A percentile compares a stretch with the other conserved stretches of the same genome.
phyloP scores from a whole-genome alignment of 1,284 basidiomycete genomes.

The Puccinia sorghi region DNA sequence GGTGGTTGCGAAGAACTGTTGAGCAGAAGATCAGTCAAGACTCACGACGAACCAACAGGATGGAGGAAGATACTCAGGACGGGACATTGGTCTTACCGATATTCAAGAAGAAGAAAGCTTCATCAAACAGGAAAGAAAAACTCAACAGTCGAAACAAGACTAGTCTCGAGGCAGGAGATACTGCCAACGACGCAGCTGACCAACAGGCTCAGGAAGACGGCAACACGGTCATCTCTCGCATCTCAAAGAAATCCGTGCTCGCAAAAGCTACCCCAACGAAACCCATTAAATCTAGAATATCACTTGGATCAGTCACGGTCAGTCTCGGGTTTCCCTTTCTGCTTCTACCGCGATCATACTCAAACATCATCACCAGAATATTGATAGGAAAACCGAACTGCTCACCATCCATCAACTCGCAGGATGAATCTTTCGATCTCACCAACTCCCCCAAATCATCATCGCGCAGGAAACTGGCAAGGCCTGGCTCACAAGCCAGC shows the following conservation, averaged over 20 bases:
- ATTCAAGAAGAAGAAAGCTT: constrained; percentile 30
- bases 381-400: constrained; percentile 14
- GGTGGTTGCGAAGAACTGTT: too few relatives aligned
- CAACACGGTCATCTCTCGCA: constrained; percentile 28
- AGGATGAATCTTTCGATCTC: constrained; percentile 21
- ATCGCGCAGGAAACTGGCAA: constrained; percentile 35
- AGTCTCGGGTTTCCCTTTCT: constrained; percentile 1
- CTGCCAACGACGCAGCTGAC: not conserved
- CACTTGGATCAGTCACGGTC: constrained; percentile 20
- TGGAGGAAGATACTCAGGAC: constrained; percentile 14
- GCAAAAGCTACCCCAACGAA: constrained; percentile 2
- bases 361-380: not conserved
- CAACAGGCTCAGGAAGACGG: not conserved
- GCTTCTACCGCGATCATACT: not conserved
- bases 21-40: not conserved
- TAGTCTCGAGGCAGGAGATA: not conserved
- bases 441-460: not conserved
- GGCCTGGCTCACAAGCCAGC: constrained; percentile 19
- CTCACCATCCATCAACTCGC: constrained; percentile 32
- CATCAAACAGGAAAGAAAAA: not conserved
- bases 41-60: not conserved
- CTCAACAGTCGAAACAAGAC: not conserved
- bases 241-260: constrained; percentile 18
- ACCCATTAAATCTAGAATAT: constrained; percentile 2
- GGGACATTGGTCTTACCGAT: constrained; percentile 22